These are phyloP conservation scores for Alternaria triticina DNA, from an alignment of 2,329 filamentous ascomycete genomes.

Conservation along the genomic window DNA sequence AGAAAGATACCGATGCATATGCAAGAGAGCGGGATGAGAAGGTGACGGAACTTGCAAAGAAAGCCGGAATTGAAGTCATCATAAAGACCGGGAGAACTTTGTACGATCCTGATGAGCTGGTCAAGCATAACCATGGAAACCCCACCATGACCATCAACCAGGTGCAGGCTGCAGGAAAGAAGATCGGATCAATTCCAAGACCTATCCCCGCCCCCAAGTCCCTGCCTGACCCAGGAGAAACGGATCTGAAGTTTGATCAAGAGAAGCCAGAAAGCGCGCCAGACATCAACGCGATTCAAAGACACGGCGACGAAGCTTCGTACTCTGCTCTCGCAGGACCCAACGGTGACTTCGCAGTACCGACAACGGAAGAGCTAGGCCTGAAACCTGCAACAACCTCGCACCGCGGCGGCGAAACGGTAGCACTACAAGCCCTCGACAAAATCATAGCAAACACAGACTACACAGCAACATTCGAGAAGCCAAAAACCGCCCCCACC, in stretches of 20 bases:
- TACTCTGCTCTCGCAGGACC: slow-evolving; percentile 71
- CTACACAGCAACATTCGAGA: slow-evolving; percentile 76
- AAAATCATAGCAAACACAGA: slow-evolving; percentile 66
- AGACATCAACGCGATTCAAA: slow-evolving; percentile 67
- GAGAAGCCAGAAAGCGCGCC: slow-evolving; percentile 57
- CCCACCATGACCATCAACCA: slow-evolving; percentile 78
- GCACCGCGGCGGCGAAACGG: slow-evolving; percentile 73
- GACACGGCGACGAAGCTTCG: slow-evolving; percentile 61
- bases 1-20: slow-evolving; percentile 80
- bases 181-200: slow-evolving; percentile 66
- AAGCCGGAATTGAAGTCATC: slow-evolving; percentile 73
- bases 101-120: slow-evolving; percentile 75
- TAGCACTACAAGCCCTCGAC: slow-evolving; percentile 65
- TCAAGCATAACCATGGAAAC: slow-evolving; percentile 68
- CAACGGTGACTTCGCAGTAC: slow-evolving; percentile 71
- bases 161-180: slow-evolving; percentile 65
- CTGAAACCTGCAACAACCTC: slow-evolving; percentile 66
- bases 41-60: slow-evolving; percentile 64
- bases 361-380: slow-evolving; percentile 73
- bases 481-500: slow-evolving; percentile 76
- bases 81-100: slow-evolving; percentile 69
- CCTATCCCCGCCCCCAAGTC: slow-evolving; percentile 66
- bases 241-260: slow-evolving; percentile 65
- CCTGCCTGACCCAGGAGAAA: slow-evolving; percentile 70
- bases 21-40: slow-evolving; percentile 67